A percentile compares a stretch with the other conserved stretches of the same genome.
These are phyloP conservation scores for Microcos paniculata DNA, from an alignment of 345 rosid genomes.

Conservation along the genomic window DNA sequence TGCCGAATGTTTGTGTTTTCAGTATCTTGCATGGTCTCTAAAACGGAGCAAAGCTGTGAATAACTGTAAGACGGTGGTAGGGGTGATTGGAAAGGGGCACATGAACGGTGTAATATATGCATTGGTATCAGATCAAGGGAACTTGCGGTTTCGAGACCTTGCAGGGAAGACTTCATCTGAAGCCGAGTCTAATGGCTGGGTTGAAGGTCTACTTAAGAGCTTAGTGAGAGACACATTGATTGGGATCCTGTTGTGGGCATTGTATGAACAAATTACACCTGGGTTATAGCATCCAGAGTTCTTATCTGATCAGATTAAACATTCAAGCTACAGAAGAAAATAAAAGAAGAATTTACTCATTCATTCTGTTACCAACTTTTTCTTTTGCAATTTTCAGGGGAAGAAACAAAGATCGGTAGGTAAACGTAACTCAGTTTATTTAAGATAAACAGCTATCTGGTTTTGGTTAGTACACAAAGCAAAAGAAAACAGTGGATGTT, in stretches of 20 bases:
- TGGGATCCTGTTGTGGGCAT: conserved; percentile 50
- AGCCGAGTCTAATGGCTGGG: conserved; percentile 32
- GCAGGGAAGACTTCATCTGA: conserved; percentile 48
- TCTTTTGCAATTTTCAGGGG: too few relatives aligned
- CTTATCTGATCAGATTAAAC: neutral
- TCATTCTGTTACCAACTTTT: neutral
- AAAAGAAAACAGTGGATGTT: neutral
- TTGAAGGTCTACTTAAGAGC: conserved; percentile 34
- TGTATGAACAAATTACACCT: conserved; percentile 39
- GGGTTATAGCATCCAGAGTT: conserved; percentile 13
- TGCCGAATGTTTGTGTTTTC: conserved; percentile 12
- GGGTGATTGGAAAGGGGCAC: conserved; percentile 83
- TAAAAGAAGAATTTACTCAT: neutral
- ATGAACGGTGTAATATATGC: conserved; percentile 86
- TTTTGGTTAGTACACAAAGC: neutral
- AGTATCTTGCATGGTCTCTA: conserved; percentile 92
- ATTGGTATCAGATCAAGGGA: conserved; percentile 64
- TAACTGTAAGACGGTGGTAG: conserved; percentile 69
- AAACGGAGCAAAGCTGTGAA: conserved; percentile 92
- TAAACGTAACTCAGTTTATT: neutral
- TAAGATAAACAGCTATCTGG: neutral
- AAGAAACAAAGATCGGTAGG: too few relatives aligned
- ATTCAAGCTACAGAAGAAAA: neutral
- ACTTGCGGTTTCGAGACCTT: conserved; percentile 70
- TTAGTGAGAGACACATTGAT: conserved; percentile 50